A percentile compares a stretch with the other conserved stretches of the same genome.
phyloP scores from a whole-genome alignment of 345 rosid species.

The Cardamine chenopodiifolia region DNA sequence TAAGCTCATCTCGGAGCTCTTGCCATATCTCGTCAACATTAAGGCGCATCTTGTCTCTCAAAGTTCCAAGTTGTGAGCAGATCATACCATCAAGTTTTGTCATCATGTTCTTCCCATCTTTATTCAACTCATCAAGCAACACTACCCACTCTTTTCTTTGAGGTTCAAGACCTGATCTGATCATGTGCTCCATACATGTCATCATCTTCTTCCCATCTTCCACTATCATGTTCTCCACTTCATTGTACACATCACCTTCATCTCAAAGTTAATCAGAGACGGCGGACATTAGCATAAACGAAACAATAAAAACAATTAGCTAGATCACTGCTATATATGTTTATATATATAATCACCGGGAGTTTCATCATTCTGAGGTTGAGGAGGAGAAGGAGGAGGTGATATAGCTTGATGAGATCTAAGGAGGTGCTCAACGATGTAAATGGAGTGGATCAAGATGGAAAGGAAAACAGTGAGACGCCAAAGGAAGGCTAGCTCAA shows the following conservation, averaged over 20 bases:
- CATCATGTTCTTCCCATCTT: slow-evolving; percentile 21
- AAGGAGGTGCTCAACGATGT: slow-evolving; percentile 14
- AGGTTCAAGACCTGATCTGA: slow-evolving; percentile 18
- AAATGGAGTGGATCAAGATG: slow-evolving; percentile 14
- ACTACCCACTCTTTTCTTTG: slow-evolving; percentile 20
- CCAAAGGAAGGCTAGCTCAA: slow-evolving; percentile 33
- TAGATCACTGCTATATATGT: not conserved
- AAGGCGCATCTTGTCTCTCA: slow-evolving; percentile 10
- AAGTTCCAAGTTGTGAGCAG: slow-evolving; percentile 18
- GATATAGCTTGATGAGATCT: slow-evolving; percentile 3
- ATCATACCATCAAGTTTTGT: slow-evolving; percentile 8
- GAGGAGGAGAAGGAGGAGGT: slow-evolving; percentile 10
- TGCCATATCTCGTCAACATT: not conserved
- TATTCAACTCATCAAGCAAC: slow-evolving; percentile 18
- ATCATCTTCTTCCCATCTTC: slow-evolving; percentile 13
- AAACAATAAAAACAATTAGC: not conserved
- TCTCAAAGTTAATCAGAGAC: slow-evolving; percentile 7
- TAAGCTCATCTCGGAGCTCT: slow-evolving; percentile 4
- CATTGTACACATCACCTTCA: slow-evolving; percentile 12
- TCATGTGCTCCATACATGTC: slow-evolving; percentile 13
- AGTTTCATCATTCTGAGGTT: slow-evolving; percentile 21
- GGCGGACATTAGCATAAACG: not conserved
- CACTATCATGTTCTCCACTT: slow-evolving; percentile 17
- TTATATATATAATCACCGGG: slow-evolving; percentile 18
- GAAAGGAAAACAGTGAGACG: slow-evolving; percentile 22